Conservation (phyloP, 768 basidiomycete genomes). For the Tricholoma terreum region DNA sequence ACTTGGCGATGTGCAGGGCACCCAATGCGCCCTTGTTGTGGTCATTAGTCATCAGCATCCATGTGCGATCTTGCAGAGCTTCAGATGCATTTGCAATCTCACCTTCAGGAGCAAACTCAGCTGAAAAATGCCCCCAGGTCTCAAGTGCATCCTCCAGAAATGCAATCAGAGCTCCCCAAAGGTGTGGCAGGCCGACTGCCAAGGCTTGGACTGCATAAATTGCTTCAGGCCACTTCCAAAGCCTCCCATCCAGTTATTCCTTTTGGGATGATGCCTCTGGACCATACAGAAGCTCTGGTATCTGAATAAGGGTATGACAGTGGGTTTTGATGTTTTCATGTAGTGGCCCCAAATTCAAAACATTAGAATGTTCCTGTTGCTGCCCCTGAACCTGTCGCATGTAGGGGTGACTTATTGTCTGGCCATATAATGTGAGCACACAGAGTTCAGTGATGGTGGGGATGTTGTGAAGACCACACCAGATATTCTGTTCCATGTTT, state of each 20-base stretch:
- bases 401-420: no score
- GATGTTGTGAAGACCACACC: no score
- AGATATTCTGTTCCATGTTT: no score
- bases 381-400: no score
- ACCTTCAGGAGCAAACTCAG: conserved; percentile 28
- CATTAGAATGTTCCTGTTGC: no score
- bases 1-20: conserved; percentile 13
- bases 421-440: no score
- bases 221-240: conserved; percentile 19
- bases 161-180: conserved; percentile 9
- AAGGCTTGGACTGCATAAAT: conserved; percentile 16
- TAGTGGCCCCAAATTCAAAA: no score
- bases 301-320: conserved; percentile 17
- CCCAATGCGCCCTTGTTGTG: conserved; percentile 27
- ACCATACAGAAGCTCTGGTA: conserved; percentile 17
- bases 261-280: conserved; percentile 12
- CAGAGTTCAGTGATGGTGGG: no score
- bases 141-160: conserved; percentile 24
- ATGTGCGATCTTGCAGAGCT: conserved; percentile 18
- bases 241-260: conserved; percentile 21
- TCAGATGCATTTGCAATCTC: conserved; percentile 20
- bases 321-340: no score
- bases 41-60: conserved; percentile 29
- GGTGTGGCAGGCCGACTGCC: conserved; percentile 12
- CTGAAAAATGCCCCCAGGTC: conserved; percentile 25